Percentiles rank a stretch among this genome's conserved stretches.
Evolutionary conservation across 176 grass and related monocot species (phyloP).

Genomic region (Triticum dicoccoides): DNA sequence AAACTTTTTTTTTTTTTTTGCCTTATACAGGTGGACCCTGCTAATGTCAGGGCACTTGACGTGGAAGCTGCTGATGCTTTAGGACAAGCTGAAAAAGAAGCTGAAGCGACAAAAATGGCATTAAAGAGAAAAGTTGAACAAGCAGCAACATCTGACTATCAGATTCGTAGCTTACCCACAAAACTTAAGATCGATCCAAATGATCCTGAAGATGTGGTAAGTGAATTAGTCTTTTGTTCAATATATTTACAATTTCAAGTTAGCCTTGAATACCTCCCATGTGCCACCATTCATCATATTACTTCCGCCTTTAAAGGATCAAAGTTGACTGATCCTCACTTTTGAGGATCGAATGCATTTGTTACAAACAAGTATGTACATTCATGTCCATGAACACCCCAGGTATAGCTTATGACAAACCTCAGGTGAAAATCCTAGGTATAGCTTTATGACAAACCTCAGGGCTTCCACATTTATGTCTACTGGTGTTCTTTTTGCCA

Average conservation of each 20-base stretch:
- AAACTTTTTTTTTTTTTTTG: conserved; percentile 9
- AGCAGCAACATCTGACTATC: conserved; percentile 78
- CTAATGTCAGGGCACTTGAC: conserved; percentile 68
- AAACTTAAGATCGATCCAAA: conserved; percentile 93
- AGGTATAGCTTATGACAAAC: not conserved
- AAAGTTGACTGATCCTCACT: not conserved
- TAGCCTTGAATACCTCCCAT: conserved; percentile 11
- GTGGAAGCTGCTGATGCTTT: conserved; percentile 72
- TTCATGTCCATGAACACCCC: not conserved
- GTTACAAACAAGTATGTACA: not conserved
- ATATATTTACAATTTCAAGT: not conserved
- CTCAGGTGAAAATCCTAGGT: not conserved
- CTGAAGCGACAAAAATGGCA: conserved; percentile 79
- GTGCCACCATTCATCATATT: not conserved
- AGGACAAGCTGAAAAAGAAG: conserved; percentile 81
- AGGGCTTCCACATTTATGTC: not conserved
- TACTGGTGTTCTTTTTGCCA: not conserved
- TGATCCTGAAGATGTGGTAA: conserved; percentile 95
- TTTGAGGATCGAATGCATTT: conserved; percentile 14
- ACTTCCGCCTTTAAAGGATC: not conserved
- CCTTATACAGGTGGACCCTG: conserved; percentile 73
- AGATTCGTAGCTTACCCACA: conserved; percentile 64
- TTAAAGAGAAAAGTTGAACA: conserved; percentile 97
- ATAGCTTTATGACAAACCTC: not conserved
- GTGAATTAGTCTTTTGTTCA: conserved; percentile 11